Evolutionary conservation across 352 stramenopile species (phyloP).

Genomic region (Phytophthora melonis): DNA sequence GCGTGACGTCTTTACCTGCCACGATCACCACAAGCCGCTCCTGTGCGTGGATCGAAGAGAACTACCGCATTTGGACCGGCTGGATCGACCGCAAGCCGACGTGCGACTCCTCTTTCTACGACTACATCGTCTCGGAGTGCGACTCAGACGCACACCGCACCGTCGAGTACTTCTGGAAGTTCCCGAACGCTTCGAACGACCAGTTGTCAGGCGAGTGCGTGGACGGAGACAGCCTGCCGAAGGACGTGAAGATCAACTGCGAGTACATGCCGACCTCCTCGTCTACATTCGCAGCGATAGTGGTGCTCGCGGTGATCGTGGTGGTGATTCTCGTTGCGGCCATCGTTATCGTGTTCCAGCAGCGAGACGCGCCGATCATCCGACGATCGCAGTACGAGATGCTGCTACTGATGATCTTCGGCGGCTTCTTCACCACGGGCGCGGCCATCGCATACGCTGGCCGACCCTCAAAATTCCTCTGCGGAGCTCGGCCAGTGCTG

Average conservation of each 20-base stretch:
- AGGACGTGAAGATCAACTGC: constrained; percentile 42
- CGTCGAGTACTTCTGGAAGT: constrained; percentile 50
- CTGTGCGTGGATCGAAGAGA: constrained; percentile 53
- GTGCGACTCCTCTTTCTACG: constrained; percentile 58
- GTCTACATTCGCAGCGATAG: constrained; percentile 21
- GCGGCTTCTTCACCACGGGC: constrained; percentile 46
- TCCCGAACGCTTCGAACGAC: constrained; percentile 28
- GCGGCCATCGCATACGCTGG: constrained; percentile 47
- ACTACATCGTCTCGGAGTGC: constrained; percentile 49
- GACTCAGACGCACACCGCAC: constrained; percentile 32
- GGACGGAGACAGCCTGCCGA: constrained; percentile 26
- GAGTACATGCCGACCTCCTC: constrained; percentile 48
- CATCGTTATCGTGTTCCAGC: constrained; percentile 36
- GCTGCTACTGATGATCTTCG: constrained; percentile 50
- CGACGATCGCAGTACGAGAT: constrained; percentile 60
- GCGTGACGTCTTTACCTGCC: constrained; percentile 31
- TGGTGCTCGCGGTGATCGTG: constrained; percentile 30
- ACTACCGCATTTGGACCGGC: constrained; percentile 30
- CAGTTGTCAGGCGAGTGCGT: constrained; percentile 42
- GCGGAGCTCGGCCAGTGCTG: constrained; percentile 43
- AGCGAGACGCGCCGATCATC: constrained; percentile 52
- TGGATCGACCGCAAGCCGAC: constrained; percentile 45
- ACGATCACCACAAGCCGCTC: constrained; percentile 49
- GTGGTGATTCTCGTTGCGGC: constrained; percentile 12
- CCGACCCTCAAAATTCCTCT: constrained; percentile 33